These are phyloP conservation scores for Hymenoscyphus occultus DNA, from an alignment of 2,329 filamentous ascomycete genomes.

Conservation along the genomic window DNA sequence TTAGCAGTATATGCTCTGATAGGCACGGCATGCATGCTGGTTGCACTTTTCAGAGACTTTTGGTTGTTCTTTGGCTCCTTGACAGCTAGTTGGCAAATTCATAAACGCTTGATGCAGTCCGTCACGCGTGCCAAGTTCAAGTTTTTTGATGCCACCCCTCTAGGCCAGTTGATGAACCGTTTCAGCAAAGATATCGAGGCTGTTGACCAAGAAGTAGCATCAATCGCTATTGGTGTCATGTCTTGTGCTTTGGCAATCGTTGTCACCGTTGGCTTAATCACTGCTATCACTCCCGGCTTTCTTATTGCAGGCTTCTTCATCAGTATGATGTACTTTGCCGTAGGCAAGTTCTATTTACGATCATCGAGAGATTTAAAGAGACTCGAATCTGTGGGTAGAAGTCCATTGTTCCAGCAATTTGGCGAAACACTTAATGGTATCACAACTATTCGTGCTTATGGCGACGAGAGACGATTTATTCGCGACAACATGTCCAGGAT, in stretches of 20 bases:
- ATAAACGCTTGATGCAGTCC: conserved; percentile 71
- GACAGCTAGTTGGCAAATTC: conserved; percentile 80
- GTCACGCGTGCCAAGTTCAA: conserved; percentile 90
- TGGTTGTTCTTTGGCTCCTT: conserved; percentile 92
- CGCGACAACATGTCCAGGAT: conserved; percentile 85
- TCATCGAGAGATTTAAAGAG: conserved; percentile 95
- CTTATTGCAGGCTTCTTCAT: conserved; percentile 85
- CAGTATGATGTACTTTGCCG: conserved; percentile 73
- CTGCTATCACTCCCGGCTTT: conserved; percentile 85
- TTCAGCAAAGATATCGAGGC: conserved; percentile 98
- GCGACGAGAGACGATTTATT: conserved; percentile 89
- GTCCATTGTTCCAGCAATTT: conserved; percentile 95
- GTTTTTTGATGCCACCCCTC: conserved; percentile 94
- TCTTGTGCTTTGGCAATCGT: conserved; percentile 64
- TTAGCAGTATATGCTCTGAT: conserved; percentile 78
- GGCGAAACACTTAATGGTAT: conserved; percentile 93
- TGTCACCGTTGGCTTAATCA: conserved; percentile 85
- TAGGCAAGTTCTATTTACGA: conserved; percentile 84
- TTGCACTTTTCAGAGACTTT: conserved; percentile 78
- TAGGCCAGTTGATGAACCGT: conserved; percentile 95
- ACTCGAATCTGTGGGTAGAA: conserved; percentile 89
- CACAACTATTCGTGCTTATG: conserved; percentile 94
- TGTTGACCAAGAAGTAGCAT: conserved; percentile 92
- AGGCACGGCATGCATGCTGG: conserved; percentile 71
- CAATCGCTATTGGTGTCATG: conserved; percentile 76